These are phyloP conservation scores for Termitomyces sp. DNA, from an alignment of 768 basidiomycete genomes.

Conservation along the genomic window DNA sequence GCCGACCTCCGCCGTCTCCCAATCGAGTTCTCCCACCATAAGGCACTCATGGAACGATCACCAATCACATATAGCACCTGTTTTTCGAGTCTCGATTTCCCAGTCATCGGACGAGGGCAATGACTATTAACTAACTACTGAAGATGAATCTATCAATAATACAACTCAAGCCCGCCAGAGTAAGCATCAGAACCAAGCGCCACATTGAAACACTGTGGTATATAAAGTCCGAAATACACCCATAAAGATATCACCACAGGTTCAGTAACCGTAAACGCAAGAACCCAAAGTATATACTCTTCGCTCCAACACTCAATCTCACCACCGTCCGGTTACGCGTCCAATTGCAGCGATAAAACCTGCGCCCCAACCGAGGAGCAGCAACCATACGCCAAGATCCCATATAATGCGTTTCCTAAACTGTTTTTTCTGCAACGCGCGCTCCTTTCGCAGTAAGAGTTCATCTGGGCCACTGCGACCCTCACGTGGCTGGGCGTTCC, in stretches of 20 bases:
- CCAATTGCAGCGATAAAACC: slow-evolving; percentile 58
- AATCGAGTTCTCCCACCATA: too few species aligned
- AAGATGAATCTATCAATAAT: neutral
- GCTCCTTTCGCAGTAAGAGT: slow-evolving; percentile 83
- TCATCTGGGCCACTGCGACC: slow-evolving; percentile 41
- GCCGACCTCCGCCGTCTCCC: too few species aligned
- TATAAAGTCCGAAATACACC: neutral
- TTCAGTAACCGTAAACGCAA: neutral
- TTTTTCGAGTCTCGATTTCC: neutral
- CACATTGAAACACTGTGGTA: neutral
- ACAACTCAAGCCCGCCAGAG: slow-evolving; percentile 10
- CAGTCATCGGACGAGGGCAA: neutral
- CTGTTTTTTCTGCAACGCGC: slow-evolving; percentile 72
- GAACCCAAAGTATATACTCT: neutral
- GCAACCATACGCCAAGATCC: slow-evolving; percentile 82
- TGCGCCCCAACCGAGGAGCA: slow-evolving; percentile 55
- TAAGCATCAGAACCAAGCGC: neutral
- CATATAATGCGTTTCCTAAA: slow-evolving; percentile 71
- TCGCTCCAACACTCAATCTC: neutral
- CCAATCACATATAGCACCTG: too few species aligned
- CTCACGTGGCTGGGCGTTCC: slow-evolving; percentile 13
- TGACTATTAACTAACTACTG: neutral
- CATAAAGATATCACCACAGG: neutral
- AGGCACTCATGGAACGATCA: too few species aligned
- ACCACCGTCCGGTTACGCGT: slow-evolving; percentile 52